Base-by-base conservation (phyloP, 257 asterid genomes). In the Marsdenia floribunda region DNA sequence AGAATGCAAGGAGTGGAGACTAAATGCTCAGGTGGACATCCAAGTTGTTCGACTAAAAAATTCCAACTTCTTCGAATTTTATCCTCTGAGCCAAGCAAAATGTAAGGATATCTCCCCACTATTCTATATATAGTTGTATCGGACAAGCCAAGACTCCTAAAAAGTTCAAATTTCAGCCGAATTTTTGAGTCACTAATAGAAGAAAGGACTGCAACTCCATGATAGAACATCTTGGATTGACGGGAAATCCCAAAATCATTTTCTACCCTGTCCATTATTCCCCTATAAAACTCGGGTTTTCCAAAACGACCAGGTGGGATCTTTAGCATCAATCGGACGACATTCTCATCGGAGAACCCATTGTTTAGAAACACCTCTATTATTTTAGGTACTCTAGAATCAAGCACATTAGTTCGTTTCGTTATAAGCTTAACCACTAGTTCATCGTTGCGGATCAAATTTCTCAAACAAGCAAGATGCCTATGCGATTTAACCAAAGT, bases 141-240 rank as follows among this genome's bases (percentile, higher is more conserved):
- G 10, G 82, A 68, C 79, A 76, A 76, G 5, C 82, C 83, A 59
- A 68, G 77, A 52, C 83, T 79, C 78, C 74, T 79, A 40, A 79
- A 82, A 33, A 76, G 5, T 6, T 18, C 70, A 55, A 61, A 72
- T 71, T 79, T 76, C 61, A 14, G 61, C 11, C 73, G 80, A 8
- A 79, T 11, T 6, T 35, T 82, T 3, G 75, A 5, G 68, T 70
- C n/a, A 5, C 65, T 64, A 35, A 73, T 47, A 0, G 74, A 26
- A 2, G 71, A 24, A 19, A 74, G 6, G 49, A 63, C 72, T 21
- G 24, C 19, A 52, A 82, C 38, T 16, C 77, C 83, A 79, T 58
- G 35, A 21, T 10, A 49, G 42, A 82, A 79, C 86, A 76, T 76
- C 13, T 69, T 18, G 0, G 82, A 64, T 26, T 60, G 18, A 3